Percentiles rank a stretch among this genome's conserved stretches.
These are phyloP conservation scores for Ogataea pini DNA, from an alignment of 805 yeast species.

Conservation along the genomic window DNA sequence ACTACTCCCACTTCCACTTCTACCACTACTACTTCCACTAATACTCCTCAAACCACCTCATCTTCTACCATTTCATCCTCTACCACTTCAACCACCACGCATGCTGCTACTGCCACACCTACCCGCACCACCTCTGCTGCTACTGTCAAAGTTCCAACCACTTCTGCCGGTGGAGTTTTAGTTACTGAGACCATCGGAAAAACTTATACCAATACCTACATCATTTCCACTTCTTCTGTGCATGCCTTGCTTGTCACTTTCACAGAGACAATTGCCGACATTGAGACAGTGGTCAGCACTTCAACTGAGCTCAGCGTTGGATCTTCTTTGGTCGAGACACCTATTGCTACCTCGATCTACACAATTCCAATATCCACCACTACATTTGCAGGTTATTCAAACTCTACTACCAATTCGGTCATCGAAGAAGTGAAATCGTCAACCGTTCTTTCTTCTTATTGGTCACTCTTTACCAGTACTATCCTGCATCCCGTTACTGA, in stretches of 20 bases:
- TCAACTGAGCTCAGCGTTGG: conserved; percentile 8
- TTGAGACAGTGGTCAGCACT: conserved; percentile 9
- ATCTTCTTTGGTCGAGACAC: conserved; percentile 10
- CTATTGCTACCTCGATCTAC: conserved; percentile 15
- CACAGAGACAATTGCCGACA: conserved; percentile 13
- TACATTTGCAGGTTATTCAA: conserved; percentile 16
- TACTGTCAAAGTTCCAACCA: conserved; percentile 1
- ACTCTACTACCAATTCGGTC: conserved; percentile 7
- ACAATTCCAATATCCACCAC: conserved; percentile 13
- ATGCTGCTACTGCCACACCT: conserved; percentile 11
- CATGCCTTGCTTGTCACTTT: conserved; percentile 21
- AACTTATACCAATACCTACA: conserved; percentile 18
- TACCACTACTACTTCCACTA: conserved; percentile 13
- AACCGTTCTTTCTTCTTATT: conserved; percentile 11
- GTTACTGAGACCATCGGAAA: conserved; percentile 17
- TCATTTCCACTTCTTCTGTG: conserved; percentile 22
- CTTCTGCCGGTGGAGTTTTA: conserved; percentile 10
- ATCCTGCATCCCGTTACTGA: conserved; percentile 3
- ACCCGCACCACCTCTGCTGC: conserved; percentile 9
- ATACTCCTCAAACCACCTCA: conserved; percentile 6
- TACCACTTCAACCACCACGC: conserved; percentile 10
- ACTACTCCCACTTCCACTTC: conserved; percentile 1
- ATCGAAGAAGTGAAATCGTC: conserved; percentile 9
- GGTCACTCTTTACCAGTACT: conserved; percentile 10
- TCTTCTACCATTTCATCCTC: conserved; percentile 19